Evolutionary conservation across 306 rosid species (phyloP), one percentile per base, ranked within the genome.

Genomic region (Vigna radiata): DNA sequence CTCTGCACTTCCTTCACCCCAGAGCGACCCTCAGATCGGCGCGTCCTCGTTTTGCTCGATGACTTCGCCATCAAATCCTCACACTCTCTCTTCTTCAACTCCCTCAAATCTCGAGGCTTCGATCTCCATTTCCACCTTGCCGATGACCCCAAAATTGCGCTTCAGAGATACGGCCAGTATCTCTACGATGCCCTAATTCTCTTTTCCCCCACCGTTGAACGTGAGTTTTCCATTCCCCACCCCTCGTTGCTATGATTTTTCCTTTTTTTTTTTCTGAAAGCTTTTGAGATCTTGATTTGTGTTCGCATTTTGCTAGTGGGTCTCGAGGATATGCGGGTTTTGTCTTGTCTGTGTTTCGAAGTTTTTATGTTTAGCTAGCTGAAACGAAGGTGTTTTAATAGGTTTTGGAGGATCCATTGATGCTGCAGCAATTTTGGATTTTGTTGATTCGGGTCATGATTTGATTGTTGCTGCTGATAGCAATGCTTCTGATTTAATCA

Each of bases 381-480:
- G 21, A 54, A 21, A n/a, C 14, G 5, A 36, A 27, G 31, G 81
- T 4, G 46, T 59, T 59, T 59, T 72, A 19, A 41, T 13, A 95
- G 99, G 99, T 62, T 88, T 95, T 74, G 99, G 97, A 75, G 99
- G 97, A 68, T 89, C 99, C 58, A 60, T 95, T 65, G 97, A 95
- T 36, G 81, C 84, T 29, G 94, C 96, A 75, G 88, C 91, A 17
- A 84, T 95, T 76, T 79, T 95, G 83, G 96, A 92, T 84, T 95
- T 95, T 68, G 97, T 95, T 64, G 99, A 95, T 82, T 88, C 97
- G 18, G 99, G 99, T 21, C 99, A 88, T 68, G 99, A 95, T 88
- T 89, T 95, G 82, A 86, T 92, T n/a, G 68, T 95, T 55, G 91
- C 88, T 2, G 91, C 93, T 33, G 97, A 92, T 70, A 85, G 43